Evolutionary conservation across 305 asterid species (phyloP).

Genomic region (Euphrasia arctica): DNA sequence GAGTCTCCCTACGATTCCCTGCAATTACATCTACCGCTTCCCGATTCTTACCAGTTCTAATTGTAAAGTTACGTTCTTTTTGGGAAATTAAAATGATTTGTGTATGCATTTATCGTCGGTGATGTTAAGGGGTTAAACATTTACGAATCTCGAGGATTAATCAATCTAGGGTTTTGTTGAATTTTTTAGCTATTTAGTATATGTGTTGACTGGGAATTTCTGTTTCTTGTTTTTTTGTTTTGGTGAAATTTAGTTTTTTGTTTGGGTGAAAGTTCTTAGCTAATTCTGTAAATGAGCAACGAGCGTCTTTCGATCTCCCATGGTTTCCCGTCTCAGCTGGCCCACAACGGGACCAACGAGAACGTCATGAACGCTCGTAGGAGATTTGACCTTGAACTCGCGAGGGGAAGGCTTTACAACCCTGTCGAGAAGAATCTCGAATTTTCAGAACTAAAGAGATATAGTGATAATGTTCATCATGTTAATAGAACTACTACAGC

Average conservation of each 20-base stretch:
- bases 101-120: not conserved
- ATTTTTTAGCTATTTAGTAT: not conserved
- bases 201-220: not conserved
- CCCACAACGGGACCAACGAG: conserved; percentile 52
- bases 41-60: conserved; percentile 20
- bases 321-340: conserved; percentile 34
- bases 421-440: conserved; percentile 47
- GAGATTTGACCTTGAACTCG: conserved; percentile 86
- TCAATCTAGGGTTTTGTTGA: conserved; percentile 24
- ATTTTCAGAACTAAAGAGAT: conserved; percentile 43
- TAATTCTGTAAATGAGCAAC: conserved; percentile 42
- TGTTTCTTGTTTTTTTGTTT: conserved; percentile 1
- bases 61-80: conserved; percentile 10
- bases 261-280: conserved; percentile 7
- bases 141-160: not conserved
- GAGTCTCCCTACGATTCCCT: conserved; percentile 32
- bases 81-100: conserved; percentile 15
- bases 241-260: conserved; percentile 12
- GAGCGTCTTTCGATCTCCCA: conserved; percentile 65
- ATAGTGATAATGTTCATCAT: conserved; percentile 29
- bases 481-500: conserved; percentile 34
- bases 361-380: conserved; percentile 76
- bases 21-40: conserved; percentile 20
- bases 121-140: not conserved
- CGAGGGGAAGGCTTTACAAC: conserved; percentile 63